Base-by-base conservation (phyloP, 2,329 filamentous ascomycete genomes). In the Alternaria solani region DNA sequence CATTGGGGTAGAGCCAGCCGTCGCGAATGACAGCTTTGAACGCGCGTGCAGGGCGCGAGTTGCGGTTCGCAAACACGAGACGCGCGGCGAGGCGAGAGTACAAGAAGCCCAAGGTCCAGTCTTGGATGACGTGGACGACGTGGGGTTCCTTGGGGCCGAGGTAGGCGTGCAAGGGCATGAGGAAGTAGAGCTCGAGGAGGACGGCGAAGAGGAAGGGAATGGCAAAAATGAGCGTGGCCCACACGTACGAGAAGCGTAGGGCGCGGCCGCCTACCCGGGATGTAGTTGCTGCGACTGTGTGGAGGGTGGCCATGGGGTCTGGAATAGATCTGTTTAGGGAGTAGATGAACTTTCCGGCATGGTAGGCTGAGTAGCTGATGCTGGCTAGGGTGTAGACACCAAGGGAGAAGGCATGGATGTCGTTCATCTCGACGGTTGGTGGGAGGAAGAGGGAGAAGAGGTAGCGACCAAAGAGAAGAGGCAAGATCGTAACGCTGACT, bases 361-460 rank as follows among this genome's bases (percentile, higher is more conserved):
- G 86, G 53, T 71, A 77, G 47, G 57, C 48, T 7, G 68, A 79
- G 75, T 94, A 96, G 3, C 86, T 81, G 1, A 87, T 72, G 4
- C 87, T 88, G 11, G 91, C 92, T 5, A 97, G 83, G 26, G 93
- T 82, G 75, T 96, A 97, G 41, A 96, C 86, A 14, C 95, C 95
- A 30, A 95, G 88, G 53, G 93, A 96, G 77, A 97, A 97, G 12
- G 95, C 94, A 72, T 99, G 98, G 26, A 99, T 91, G 76, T 99
- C 95, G 78, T 98, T 99, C 74, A 94, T 91, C 62, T 91, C 71
- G 7, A 77, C 69, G 1, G 70, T 85, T 0, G 84, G 80, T 5
- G 93, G 92, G 42, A 97, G 87, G 34, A 94, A 80, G 28, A 85
- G 81, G 47, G 89, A 88, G 74, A 97, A 91, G 62, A 98, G 84